Conservation (phyloP, 768 basidiomycete genomes). For the Butyriboletus loyo region DNA sequence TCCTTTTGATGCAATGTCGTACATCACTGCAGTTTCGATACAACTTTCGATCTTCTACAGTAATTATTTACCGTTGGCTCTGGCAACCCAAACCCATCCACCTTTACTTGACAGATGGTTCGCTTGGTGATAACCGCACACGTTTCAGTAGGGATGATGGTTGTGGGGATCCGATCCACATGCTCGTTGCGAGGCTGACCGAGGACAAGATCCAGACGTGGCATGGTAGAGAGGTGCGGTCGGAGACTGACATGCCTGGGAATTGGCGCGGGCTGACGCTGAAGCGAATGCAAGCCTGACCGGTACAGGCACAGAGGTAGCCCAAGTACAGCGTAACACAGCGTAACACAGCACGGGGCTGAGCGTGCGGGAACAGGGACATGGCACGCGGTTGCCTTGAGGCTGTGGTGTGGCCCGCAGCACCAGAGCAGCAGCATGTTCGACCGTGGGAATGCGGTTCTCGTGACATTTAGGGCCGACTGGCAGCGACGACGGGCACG, state of each 20-base stretch:
- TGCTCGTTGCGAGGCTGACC: not conserved
- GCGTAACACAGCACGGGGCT: conserved; percentile 7
- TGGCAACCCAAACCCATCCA: conserved; percentile 5
- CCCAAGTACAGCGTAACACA: conserved; percentile 1
- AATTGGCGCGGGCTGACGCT: conserved; percentile 4
- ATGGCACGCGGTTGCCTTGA: conserved; percentile 13
- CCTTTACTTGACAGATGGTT: conserved; percentile 14
- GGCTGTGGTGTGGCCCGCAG: not conserved
- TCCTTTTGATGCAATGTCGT: conserved; percentile 16
- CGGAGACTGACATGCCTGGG: conserved; percentile 16
- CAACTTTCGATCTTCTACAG: conserved; percentile 28
- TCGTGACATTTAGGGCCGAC: conserved; percentile 24
- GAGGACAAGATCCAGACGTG: not conserved
- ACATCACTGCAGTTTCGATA: conserved; percentile 16
- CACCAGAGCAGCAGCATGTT: not conserved
- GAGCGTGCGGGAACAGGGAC: not conserved
- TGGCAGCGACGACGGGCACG: conserved; percentile 9
- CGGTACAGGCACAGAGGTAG: not conserved
- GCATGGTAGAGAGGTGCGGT: not conserved
- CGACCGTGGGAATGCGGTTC: conserved; percentile 21
- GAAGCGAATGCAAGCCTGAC: not conserved
- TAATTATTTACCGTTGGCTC: conserved; percentile 23
- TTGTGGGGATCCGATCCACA: not conserved
- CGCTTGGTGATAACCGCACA: conserved; percentile 20
- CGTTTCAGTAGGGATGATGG: conserved; percentile 1